These are phyloP conservation scores for Penicillium corylophilum DNA, from an alignment of 2,329 filamentous ascomycete species.

Conservation along the genomic window DNA sequence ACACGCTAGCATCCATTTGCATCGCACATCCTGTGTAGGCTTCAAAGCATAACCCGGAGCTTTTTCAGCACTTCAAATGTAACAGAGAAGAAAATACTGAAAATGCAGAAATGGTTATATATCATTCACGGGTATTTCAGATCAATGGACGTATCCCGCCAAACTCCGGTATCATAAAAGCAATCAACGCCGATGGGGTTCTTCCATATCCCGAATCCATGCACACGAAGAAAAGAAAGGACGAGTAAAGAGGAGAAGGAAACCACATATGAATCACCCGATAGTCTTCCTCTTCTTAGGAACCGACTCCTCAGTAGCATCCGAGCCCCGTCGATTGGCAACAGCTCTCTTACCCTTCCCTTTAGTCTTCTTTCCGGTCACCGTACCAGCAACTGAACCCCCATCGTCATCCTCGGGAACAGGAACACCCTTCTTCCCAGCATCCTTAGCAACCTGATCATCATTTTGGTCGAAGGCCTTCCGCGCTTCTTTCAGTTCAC, in stretches of 20 bases:
- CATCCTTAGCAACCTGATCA: conserved; percentile 43
- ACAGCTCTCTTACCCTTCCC: conserved; percentile 38
- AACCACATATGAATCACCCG: conserved; percentile 4
- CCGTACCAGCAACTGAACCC: conserved; percentile 21
- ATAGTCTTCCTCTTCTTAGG: conserved; percentile 36
- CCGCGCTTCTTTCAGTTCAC: conserved; percentile 77
- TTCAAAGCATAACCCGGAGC: too few species aligned
- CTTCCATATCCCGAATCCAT: background rate
- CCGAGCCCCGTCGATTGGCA: conserved; percentile 16
- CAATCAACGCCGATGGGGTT: background rate
- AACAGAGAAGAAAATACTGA: background rate
- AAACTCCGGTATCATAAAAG: conserved; percentile 2
- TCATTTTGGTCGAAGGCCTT: conserved; percentile 56
- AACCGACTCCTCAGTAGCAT: conserved; percentile 37
- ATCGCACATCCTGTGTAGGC: too few species aligned
- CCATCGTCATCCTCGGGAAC: conserved; percentile 24
- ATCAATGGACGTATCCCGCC: background rate
- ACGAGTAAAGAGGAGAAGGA: background rate
- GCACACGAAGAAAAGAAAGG: background rate
- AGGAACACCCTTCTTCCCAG: conserved; percentile 34
- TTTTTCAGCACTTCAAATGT: too few species aligned
- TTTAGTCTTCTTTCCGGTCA: conserved; percentile 35
- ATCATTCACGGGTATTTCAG: conserved; percentile 8
- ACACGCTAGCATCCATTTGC: too few species aligned
- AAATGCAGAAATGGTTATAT: background rate